phyloP scores from a whole-genome alignment of 768 basidiomycete genomes.

The Panus rudis region DNA sequence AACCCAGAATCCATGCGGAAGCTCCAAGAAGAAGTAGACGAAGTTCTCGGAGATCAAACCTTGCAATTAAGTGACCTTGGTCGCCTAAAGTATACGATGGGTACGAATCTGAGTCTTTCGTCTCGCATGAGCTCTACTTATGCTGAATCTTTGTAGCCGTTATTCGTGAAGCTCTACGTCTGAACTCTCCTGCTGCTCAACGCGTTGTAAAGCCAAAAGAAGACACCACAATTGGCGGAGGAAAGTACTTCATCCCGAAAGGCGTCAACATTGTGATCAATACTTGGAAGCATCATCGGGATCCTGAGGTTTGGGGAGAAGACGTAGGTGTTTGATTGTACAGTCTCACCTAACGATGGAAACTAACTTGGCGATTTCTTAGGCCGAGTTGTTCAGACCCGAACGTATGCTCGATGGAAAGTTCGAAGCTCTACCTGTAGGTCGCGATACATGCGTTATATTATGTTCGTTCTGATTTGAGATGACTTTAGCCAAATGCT shows the following conservation, averaged over 20 bases:
- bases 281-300: constrained; percentile 28
- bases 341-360: background rate
- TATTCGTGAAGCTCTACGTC: constrained; percentile 30
- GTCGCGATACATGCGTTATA: constrained; percentile 9
- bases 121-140: background rate
- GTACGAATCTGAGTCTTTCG: constrained; percentile 14
- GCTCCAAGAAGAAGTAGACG: constrained; percentile 41
- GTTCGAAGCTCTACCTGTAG: constrained; percentile 38
- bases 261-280: constrained; percentile 24
- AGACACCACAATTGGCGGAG: constrained; percentile 32
- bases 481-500: constrained; percentile 28
- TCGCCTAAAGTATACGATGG: constrained; percentile 38
- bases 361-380: background rate
- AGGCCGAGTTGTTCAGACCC: constrained; percentile 36
- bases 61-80: constrained; percentile 33
- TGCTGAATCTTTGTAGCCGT: constrained; percentile 22
- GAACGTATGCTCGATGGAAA: constrained; percentile 45
- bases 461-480: background rate
- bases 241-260: constrained; percentile 34
- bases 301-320: constrained; percentile 42
- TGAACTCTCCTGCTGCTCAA: constrained; percentile 31
- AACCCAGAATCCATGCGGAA: constrained; percentile 37
- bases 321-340: constrained; percentile 29
- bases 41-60: constrained; percentile 33
- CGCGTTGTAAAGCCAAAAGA: constrained; percentile 28